These are phyloP conservation scores for Jacaranda copaia DNA, from an alignment of 257 asterid species.

Conservation along the genomic window DNA sequence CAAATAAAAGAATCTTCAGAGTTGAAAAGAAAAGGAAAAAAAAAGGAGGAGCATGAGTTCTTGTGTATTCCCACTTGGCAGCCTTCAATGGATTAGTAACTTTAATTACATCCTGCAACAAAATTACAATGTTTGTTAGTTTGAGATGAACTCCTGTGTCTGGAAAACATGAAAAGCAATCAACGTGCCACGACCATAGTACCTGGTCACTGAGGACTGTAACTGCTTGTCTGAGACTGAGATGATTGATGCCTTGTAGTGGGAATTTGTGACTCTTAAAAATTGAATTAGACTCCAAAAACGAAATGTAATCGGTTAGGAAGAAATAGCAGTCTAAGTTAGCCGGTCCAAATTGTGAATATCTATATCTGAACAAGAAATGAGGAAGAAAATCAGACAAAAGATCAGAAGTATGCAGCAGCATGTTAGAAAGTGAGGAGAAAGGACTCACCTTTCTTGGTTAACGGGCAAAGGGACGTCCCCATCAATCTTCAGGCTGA, in stretches of 20 bases:
- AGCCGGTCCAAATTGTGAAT: constrained; percentile 49
- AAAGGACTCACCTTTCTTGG: constrained; percentile 59
- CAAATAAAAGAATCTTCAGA: constrained; percentile 63
- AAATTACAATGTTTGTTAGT: neutral
- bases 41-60: constrained; percentile 26
- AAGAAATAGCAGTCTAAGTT: constrained; percentile 49
- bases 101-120: constrained; percentile 50
- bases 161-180: constrained; percentile 3
- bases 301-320: constrained; percentile 38
- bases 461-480: constrained; percentile 64
- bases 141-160: neutral
- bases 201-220: constrained; percentile 36
- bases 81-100: constrained; percentile 27
- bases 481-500: constrained; percentile 61
- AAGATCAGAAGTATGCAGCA: constrained; percentile 47
- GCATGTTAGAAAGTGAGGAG: constrained; percentile 50
- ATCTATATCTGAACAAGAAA: constrained; percentile 73
- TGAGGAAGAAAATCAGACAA: constrained; percentile 43
- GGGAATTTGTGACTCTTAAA: constrained; percentile 40
- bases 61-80: constrained; percentile 44
- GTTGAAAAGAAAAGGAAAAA: neutral
- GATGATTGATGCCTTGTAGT: constrained; percentile 15
- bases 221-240: neutral
- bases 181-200: constrained; percentile 3
- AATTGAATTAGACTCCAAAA: constrained; percentile 40